phyloP scores from a whole-genome alignment of 192 early-diverging fungal species.

The Endogone sp. region DNA sequence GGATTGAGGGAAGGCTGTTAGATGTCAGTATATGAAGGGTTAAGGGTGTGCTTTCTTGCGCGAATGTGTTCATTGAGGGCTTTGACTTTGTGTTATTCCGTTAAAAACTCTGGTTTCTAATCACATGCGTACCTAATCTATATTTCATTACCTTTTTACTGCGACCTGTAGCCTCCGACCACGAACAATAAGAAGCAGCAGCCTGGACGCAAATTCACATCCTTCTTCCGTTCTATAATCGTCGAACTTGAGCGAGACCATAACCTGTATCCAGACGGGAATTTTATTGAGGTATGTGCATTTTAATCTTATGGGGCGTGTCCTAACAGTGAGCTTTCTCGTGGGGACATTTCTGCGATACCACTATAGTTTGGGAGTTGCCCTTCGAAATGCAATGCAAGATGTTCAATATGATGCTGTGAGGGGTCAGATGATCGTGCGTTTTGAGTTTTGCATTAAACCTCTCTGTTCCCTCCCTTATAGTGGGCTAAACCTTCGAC shows the following conservation, averaged over 20 bases:
- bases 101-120: no score
- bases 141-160: no score
- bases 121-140: no score
- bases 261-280: slow-evolving; percentile 72
- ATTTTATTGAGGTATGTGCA: slow-evolving; percentile 66
- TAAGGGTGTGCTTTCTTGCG: not conserved
- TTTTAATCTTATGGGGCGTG: no score
- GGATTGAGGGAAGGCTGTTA: slow-evolving; percentile 84
- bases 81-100: no score
- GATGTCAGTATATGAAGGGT: slow-evolving; percentile 47
- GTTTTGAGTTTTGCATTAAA: no score
- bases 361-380: not conserved
- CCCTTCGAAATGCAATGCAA: not conserved
- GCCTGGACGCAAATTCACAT: slow-evolving; percentile 76
- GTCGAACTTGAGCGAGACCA: slow-evolving; percentile 83
- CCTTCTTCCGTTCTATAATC: slow-evolving; percentile 78
- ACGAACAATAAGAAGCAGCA: slow-evolving; percentile 54
- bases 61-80: not conserved
- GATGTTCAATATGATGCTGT: no score
- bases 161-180: slow-evolving; percentile 27
- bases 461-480: not conserved
- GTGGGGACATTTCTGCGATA: no score
- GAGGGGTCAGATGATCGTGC: not conserved
- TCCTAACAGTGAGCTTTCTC: no score
- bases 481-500: slow-evolving; percentile 56